A percentile compares a stretch with the other conserved stretches of the same genome.
These are phyloP conservation scores for Periconia sp. DNA, from an alignment of 2,329 filamentous ascomycete genomes.

Conservation along the genomic window DNA sequence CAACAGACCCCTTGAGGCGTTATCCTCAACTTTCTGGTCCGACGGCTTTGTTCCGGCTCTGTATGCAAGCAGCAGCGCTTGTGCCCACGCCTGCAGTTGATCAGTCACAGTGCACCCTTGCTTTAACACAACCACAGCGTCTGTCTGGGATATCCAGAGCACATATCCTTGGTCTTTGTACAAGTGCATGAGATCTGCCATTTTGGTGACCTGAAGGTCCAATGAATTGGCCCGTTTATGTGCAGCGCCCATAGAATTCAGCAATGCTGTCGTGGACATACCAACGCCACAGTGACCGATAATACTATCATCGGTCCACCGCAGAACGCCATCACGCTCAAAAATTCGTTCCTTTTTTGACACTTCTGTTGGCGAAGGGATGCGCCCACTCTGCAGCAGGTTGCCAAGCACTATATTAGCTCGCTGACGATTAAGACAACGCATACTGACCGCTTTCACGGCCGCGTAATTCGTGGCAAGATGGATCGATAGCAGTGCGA, in stretches of 20 bases:
- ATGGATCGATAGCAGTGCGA: conserved; percentile 73
- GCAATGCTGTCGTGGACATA: conserved; percentile 43
- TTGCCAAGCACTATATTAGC: conserved; percentile 74
- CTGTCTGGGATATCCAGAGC: conserved; percentile 56
- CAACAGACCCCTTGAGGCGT: conserved; percentile 43
- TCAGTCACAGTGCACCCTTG: conserved; percentile 51
- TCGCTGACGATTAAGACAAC: conserved; percentile 81
- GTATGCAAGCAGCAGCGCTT: conserved; percentile 56
- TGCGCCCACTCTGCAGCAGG: conserved; percentile 34
- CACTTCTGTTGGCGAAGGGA: conserved; percentile 68
- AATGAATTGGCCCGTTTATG: conserved; percentile 30
- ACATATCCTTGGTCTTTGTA: conserved; percentile 61
- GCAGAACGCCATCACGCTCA: conserved; percentile 67
- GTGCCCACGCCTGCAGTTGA: conserved; percentile 65
- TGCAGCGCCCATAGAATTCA: conserved; percentile 28
- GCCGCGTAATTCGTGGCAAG: conserved; percentile 84
- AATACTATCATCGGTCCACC: conserved; percentile 48
- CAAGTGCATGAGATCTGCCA: conserved; percentile 52
- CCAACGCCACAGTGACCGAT: conserved; percentile 61
- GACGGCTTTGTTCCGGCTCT: conserved; percentile 13
- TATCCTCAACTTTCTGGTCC: conserved; percentile 14
- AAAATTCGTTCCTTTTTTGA: conserved; percentile 62
- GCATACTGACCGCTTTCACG: conserved; percentile 81
- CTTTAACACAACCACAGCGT: conserved; percentile 66
- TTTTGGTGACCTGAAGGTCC: conserved; percentile 37